Evolutionary conservation across 1,139 yeast species (phyloP).

Genomic region (Candida pseudocylindracea): DNA sequence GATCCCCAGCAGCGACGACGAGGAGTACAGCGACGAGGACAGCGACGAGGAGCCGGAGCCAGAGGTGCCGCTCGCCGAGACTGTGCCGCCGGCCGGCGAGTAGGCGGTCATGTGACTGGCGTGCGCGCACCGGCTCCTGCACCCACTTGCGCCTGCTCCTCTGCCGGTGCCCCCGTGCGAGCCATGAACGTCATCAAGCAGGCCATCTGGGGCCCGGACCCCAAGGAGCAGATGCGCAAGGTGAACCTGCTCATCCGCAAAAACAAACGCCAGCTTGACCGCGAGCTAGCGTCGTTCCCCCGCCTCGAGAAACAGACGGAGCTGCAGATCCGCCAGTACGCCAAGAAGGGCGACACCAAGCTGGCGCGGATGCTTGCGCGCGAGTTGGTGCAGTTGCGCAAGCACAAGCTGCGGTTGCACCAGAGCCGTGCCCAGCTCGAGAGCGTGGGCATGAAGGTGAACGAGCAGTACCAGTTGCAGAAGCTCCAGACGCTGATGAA

Average conservation of each 20-base stretch:
- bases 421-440: conserved; percentile 72
- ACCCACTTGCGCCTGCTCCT: no score
- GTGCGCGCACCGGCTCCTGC: background rate
- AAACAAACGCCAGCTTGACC: conserved; percentile 67
- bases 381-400: conserved; percentile 55
- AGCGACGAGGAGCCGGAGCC: conserved; percentile 4
- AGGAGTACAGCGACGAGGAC: conserved; percentile 1
- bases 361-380: conserved; percentile 63
- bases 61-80: conserved; percentile 1
- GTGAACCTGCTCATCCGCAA: conserved; percentile 67
- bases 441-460: conserved; percentile 70
- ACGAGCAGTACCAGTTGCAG: conserved; percentile 77
- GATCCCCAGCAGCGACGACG: conserved; percentile 30
- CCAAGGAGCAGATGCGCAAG: conserved; percentile 79
- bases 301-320: conserved; percentile 58
- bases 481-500: conserved; percentile 71
- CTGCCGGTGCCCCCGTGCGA: background rate
- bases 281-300: conserved; percentile 44
- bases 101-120: no score
- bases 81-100: no score
- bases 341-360: conserved; percentile 56
- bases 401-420: conserved; percentile 53
- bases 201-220: conserved; percentile 91
- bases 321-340: conserved; percentile 46
- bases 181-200: conserved; percentile 54